phyloP scores from a whole-genome alignment of 106 monocot species.

The Apostasia ramifera region DNA sequence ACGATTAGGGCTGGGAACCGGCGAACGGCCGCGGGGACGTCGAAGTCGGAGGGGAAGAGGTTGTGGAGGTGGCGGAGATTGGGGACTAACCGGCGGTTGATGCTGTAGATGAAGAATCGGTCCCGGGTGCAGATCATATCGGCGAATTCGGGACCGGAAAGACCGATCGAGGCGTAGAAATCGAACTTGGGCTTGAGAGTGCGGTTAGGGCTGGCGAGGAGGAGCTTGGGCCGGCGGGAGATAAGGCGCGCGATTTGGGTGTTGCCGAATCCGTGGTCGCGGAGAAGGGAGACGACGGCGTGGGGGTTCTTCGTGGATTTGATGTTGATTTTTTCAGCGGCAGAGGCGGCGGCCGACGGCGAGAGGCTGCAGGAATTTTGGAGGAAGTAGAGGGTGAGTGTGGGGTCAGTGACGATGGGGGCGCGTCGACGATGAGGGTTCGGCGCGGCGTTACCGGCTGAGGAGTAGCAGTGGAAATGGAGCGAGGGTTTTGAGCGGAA shows the following conservation, averaged over 20 bases:
- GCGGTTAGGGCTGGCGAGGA: constrained; percentile 14
- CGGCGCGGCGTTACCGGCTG: not conserved
- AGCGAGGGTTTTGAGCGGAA: not conserved
- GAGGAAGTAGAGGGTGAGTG: constrained; percentile 30
- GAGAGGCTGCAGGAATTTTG: constrained; percentile 27
- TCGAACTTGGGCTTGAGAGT: constrained; percentile 46
- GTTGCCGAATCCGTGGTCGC: constrained; percentile 20
- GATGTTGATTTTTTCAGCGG: constrained; percentile 17
- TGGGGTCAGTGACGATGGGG: not conserved
- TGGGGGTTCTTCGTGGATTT: constrained; percentile 25
- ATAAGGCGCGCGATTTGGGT: constrained; percentile 24
- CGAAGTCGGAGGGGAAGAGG: constrained; percentile 5
- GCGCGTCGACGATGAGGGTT: not conserved
- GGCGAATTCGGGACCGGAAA: constrained; percentile 11
- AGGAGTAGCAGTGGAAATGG: not conserved
- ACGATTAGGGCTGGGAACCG: constrained; percentile 5
- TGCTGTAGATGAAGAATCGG: constrained; percentile 13
- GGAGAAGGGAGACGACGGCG: constrained; percentile 24
- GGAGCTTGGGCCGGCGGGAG: constrained; percentile 24
- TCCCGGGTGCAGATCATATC: constrained; percentile 8
- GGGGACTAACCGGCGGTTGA: constrained; percentile 4
- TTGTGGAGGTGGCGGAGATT: constrained; percentile 8
- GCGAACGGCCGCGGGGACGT: constrained; percentile 7
- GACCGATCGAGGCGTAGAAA: constrained; percentile 22
- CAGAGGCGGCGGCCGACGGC: constrained; percentile 13